A percentile compares a stretch with the other conserved stretches of the same genome.
These are phyloP conservation scores for Casaregolazyma suthepensis DNA, from an alignment of 1,139 yeast species.

Conservation along the genomic window DNA sequence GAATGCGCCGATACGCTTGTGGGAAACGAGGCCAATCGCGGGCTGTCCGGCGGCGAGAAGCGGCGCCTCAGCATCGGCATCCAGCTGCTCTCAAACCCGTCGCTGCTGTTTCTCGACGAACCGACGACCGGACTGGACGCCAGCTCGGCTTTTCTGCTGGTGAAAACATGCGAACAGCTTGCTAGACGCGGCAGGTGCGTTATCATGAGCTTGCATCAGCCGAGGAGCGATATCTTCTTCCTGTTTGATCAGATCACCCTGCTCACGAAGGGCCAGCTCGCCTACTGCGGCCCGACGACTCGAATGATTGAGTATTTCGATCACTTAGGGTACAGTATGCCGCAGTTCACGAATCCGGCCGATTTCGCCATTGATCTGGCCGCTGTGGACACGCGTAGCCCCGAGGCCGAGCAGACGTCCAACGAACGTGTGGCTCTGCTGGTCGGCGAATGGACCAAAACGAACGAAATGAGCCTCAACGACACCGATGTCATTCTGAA, in stretches of 20 bases:
- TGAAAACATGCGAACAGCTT: constrained; percentile 54
- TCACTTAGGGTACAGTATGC: constrained; percentile 41
- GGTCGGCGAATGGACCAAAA: constrained; percentile 43
- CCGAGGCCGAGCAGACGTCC: constrained; percentile 41
- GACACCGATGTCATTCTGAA: background rate
- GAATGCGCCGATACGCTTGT: constrained; percentile 57
- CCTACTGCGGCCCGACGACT: constrained; percentile 50
- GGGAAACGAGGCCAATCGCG: constrained; percentile 43
- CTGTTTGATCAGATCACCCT: constrained; percentile 67
- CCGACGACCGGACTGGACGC: constrained; percentile 90
- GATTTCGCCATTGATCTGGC: constrained; percentile 66
- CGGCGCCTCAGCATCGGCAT: constrained; percentile 72
- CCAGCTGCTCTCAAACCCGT: constrained; percentile 70
- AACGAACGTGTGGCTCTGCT: constrained; percentile 41
- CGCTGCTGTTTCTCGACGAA: constrained; percentile 73
- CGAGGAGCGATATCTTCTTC: constrained; percentile 66
- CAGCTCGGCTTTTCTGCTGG: constrained; percentile 60
- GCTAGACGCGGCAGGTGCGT: constrained; percentile 64
- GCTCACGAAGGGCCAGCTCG: constrained; percentile 58
- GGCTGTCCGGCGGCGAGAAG: constrained; percentile 82
- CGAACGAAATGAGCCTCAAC: background rate
- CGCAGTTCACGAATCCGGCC: constrained; percentile 49
- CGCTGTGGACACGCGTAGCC: constrained; percentile 52
- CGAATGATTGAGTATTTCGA: constrained; percentile 49
- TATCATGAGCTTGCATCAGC: constrained; percentile 76